A percentile compares a stretch with the other conserved stretches of the same genome.
Evolutionary conservation across 2,329 filamentous ascomycete species (phyloP).

Genomic region (Sporothrix sp.): DNA sequence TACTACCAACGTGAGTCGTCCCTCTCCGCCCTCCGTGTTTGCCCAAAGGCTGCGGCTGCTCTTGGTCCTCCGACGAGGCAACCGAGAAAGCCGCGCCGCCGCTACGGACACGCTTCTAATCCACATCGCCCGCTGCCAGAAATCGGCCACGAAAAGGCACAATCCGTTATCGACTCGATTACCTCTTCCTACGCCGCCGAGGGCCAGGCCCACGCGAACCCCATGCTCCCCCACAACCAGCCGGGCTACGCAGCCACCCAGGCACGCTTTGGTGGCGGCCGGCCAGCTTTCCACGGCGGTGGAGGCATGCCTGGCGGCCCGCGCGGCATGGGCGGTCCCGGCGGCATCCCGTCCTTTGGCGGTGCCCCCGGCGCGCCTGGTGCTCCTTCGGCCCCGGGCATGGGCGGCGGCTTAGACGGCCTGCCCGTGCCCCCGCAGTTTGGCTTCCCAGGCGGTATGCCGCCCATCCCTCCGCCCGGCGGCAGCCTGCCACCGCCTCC

Average conservation of each 20-base stretch:
- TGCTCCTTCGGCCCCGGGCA: conserved; percentile 50
- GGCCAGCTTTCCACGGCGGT: conserved; percentile 10
- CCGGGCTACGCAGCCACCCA: conserved; percentile 34
- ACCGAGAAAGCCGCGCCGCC: background rate
- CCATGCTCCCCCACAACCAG: conserved; percentile 65
- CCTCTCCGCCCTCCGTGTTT: background rate
- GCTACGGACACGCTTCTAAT: background rate
- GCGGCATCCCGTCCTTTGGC: conserved; percentile 31
- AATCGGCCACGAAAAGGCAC: conserved; percentile 96
- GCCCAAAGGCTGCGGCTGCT: background rate
- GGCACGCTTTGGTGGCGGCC: conserved; percentile 24
- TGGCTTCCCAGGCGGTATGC: conserved; percentile 26
- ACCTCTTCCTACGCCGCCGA: conserved; percentile 87
- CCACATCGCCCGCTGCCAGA: conserved; percentile 40
- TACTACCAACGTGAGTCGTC: conserved; percentile 78
- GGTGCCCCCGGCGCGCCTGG: background rate
- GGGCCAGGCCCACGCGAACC: conserved; percentile 78
- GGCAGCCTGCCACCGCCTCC: conserved; percentile 17
- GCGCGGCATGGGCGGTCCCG: conserved; percentile 38
- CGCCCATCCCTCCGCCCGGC: conserved; percentile 18
- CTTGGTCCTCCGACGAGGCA: background rate
- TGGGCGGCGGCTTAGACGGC: conserved; percentile 30
- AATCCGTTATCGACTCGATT: conserved; percentile 96
- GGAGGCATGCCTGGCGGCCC: conserved; percentile 20
- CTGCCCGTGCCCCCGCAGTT: conserved; percentile 29